Percentiles rank a stretch among this genome's conserved stretches.
phyloP scores from a whole-genome alignment of 441 rosid genomes.

The Breynia disticha region DNA sequence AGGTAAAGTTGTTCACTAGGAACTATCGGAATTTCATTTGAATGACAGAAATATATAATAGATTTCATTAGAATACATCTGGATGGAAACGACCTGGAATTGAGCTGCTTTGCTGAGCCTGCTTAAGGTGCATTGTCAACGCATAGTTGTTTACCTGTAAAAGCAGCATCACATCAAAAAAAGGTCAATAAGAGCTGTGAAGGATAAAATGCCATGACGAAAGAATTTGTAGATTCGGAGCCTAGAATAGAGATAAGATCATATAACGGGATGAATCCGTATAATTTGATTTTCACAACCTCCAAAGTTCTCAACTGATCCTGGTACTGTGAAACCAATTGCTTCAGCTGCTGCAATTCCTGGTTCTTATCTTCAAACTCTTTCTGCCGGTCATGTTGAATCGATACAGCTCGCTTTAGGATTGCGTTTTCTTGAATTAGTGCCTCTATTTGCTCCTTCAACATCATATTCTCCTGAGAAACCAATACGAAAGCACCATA shows the following conservation, averaged over 20 bases:
- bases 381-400: conserved; percentile 83
- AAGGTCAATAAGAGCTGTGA: neutral
- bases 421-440: conserved; percentile 61
- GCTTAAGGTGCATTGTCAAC: conserved; percentile 77
- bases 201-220: neutral
- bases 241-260: neutral
- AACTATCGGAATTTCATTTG: too few species aligned
- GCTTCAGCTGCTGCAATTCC: conserved; percentile 72
- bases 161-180: conserved; percentile 3
- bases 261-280: too few species aligned
- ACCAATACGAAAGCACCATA: conserved; percentile 5
- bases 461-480: conserved; percentile 52
- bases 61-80: conserved; percentile 50
- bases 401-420: conserved; percentile 74
- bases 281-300: conserved; percentile 23
- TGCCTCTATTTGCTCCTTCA: conserved; percentile 70
- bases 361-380: conserved; percentile 53
- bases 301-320: conserved; percentile 82
- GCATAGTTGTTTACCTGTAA: conserved; percentile 81
- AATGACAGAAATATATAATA: too few species aligned
- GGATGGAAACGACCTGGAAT: conserved; percentile 81
- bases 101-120: conserved; percentile 74
- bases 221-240: neutral
- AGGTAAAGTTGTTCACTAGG: too few species aligned
- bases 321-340: conserved; percentile 64